phyloP scores from a whole-genome alignment of 768 basidiomycete genomes.

The Dacryopinax spathularia region DNA sequence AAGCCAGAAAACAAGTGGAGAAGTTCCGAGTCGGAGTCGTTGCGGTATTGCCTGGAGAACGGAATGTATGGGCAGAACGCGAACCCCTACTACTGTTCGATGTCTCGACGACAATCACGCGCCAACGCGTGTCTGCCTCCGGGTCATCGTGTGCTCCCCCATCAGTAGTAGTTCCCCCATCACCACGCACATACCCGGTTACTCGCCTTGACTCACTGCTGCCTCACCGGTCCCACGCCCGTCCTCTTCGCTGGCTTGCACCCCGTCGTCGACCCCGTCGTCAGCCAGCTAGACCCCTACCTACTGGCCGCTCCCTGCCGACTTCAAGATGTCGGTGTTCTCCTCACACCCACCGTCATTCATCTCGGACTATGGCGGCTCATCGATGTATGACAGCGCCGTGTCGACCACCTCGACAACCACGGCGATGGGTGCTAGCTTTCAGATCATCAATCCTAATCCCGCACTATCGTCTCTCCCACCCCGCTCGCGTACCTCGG shows the following conservation, averaged over 20 bases:
- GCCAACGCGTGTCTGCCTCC: conserved; percentile 3
- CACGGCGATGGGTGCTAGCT: neutral
- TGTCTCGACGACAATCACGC: neutral
- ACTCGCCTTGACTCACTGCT: neutral
- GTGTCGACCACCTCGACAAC: neutral
- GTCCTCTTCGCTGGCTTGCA: neutral
- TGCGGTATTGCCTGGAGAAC: neutral
- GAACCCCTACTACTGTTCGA: neutral
- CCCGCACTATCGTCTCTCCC: neutral
- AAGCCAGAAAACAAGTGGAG: neutral
- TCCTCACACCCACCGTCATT: neutral
- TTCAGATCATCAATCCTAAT: neutral
- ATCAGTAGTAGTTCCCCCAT: neutral
- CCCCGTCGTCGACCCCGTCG: neutral
- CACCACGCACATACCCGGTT: neutral
- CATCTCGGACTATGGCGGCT: neutral
- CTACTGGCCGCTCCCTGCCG: neutral
- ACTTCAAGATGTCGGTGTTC: neutral
- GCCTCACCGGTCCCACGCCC: neutral
- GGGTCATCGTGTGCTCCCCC: conserved; percentile 1
- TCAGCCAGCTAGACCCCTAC: neutral
- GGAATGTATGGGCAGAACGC: neutral
- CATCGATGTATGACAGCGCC: neutral
- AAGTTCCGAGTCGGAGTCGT: neutral
- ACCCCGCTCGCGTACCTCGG: neutral